Conservation (phyloP, 2,329 filamentous ascomycete genomes). For the Penicillium janthinellum region DNA sequence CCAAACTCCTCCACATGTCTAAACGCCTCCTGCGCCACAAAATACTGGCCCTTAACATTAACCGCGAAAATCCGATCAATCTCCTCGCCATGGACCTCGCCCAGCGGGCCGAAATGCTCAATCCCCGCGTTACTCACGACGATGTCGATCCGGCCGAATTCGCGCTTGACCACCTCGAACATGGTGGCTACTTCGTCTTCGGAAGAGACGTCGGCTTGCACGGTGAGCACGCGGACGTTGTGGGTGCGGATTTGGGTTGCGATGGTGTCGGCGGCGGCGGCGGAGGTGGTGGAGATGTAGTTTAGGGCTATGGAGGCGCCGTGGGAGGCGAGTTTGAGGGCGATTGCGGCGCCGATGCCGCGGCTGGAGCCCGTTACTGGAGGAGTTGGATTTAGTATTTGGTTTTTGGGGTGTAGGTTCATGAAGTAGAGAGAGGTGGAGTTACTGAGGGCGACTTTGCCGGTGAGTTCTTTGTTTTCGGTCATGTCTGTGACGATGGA, state of each 20-base stretch:
- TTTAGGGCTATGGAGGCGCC: constrained; percentile 25
- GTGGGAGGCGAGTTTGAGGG: constrained; percentile 21
- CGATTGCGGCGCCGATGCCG: constrained; percentile 27
- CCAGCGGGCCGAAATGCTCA: constrained; percentile 22
- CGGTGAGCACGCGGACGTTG: constrained; percentile 18
- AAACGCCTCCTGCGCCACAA: constrained; percentile 26
- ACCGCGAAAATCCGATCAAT: constrained; percentile 26
- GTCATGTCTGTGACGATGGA: constrained; percentile 12
- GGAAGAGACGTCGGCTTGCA: constrained; percentile 24
- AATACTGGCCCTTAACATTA: constrained; percentile 29
- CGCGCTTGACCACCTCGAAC: constrained; percentile 18
- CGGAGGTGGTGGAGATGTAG: constrained; percentile 16
- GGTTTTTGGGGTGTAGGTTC: not conserved
- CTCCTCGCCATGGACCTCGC: constrained; percentile 18
- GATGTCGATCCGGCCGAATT: constrained; percentile 24
- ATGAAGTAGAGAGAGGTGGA: not conserved
- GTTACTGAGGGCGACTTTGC: constrained; percentile 26
- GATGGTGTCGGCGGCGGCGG: constrained; percentile 16
- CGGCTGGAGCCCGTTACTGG: constrained; percentile 26
- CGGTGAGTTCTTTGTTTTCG: constrained; percentile 17
- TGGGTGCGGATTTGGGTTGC: constrained; percentile 13
- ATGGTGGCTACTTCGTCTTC: constrained; percentile 19
- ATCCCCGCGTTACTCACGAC: constrained; percentile 27
- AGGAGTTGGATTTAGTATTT: not conserved
- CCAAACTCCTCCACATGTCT: constrained; percentile 24